phyloP scores from a whole-genome alignment of 2,329 filamentous ascomycete species.

The Alternaria ventricosa region DNA sequence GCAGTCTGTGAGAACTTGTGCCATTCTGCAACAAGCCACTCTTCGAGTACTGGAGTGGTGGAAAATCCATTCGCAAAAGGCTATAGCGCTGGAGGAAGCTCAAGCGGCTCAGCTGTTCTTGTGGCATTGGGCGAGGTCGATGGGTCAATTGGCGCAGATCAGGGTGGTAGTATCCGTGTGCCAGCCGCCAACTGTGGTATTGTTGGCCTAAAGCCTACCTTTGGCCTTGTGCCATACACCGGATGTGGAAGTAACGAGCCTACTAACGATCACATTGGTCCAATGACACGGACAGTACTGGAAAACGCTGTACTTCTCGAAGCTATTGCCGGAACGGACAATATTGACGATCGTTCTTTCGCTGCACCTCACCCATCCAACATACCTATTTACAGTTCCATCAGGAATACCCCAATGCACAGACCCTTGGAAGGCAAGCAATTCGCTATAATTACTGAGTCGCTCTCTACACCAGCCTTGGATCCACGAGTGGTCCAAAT shows the following conservation, averaged over 20 bases:
- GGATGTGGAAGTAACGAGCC: constrained; percentile 58
- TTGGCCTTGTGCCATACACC: constrained; percentile 61
- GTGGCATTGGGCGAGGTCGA: constrained; percentile 55
- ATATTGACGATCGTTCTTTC: constrained; percentile 54
- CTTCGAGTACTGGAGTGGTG: constrained; percentile 51
- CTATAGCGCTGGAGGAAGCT: constrained; percentile 60
- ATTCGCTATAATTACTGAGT: constrained; percentile 42
- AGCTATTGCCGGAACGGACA: constrained; percentile 58
- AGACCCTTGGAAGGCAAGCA: constrained; percentile 35
- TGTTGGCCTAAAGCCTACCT: constrained; percentile 61
- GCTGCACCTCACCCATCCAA: constrained; percentile 37
- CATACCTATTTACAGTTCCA: constrained; percentile 36
- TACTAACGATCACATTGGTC: constrained; percentile 59
- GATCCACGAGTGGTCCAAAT: constrained; percentile 50
- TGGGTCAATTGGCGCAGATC: constrained; percentile 57
- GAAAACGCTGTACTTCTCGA: constrained; percentile 55
- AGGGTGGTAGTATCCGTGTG: constrained; percentile 57
- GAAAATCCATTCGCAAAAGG: constrained; percentile 55
- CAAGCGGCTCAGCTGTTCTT: constrained; percentile 56
- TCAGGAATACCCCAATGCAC: constrained; percentile 15
- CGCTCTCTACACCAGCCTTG: constrained; percentile 38
- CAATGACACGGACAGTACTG: constrained; percentile 53
- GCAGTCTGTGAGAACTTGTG: constrained; percentile 45
- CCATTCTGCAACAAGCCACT: constrained; percentile 39
- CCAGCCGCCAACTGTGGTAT: constrained; percentile 48